Conservation (phyloP, 179 eudicot species). For the Sideroxylon spinosum region DNA sequence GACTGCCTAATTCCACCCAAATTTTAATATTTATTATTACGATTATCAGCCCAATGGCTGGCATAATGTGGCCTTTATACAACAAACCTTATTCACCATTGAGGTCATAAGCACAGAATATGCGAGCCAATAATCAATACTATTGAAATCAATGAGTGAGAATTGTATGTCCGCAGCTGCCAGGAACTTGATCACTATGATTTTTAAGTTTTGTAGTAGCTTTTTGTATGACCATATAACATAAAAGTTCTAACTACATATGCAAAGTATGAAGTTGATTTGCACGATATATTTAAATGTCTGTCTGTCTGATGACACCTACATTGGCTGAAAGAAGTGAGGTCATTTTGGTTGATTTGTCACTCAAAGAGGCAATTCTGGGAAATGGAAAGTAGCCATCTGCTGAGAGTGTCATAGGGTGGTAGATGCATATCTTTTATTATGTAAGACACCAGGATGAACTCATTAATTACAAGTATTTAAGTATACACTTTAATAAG, state of each 20-base stretch:
- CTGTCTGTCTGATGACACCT: not conserved
- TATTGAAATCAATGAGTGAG: slow-evolving; percentile 1
- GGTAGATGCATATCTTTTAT: not conserved
- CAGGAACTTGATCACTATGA: not conserved
- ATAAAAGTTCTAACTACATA: not conserved
- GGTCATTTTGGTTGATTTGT: slow-evolving; percentile 8
- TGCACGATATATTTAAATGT: not conserved
- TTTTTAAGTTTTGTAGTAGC: not conserved
- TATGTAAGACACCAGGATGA: not conserved
- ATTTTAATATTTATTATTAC: not conserved
- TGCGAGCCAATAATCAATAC: not conserved
- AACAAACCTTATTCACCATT: not conserved
- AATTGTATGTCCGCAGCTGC: not conserved
- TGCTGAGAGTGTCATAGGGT: not conserved
- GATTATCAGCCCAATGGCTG: not conserved
- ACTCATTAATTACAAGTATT: not conserved
- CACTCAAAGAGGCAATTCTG: not conserved
- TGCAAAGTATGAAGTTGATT: not conserved
- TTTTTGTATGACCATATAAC: not conserved
- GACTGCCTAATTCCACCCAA: not conserved
- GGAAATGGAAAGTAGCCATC: not conserved
- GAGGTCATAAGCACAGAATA: not conserved
- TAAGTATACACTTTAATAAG: not conserved
- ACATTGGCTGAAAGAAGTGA: not conserved
- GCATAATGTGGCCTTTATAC: not conserved